Evolutionary conservation across 768 basidiomycete species (phyloP).

Genomic region (Pisolithus sp.): DNA sequence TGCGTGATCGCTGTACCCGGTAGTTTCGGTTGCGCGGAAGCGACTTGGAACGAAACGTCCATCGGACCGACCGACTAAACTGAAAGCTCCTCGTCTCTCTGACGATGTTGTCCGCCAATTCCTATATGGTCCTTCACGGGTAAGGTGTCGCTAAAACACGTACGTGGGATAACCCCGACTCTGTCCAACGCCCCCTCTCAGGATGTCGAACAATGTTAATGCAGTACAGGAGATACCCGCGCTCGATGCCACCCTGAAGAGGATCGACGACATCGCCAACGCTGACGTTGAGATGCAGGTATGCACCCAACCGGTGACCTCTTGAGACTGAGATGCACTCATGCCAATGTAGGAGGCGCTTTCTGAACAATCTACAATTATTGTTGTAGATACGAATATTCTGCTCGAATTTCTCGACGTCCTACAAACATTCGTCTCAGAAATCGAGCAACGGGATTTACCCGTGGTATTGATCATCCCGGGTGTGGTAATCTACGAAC

Average conservation of each 20-base stretch:
- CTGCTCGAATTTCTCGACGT: conserved; percentile 61
- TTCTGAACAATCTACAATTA: conserved; percentile 36
- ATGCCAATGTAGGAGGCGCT: conserved; percentile 32
- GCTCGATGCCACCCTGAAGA: conserved; percentile 38
- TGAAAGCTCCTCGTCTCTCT: too few species aligned
- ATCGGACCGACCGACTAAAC: too few species aligned
- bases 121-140: too few species aligned
- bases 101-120: too few species aligned
- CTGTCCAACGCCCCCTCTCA: not conserved
- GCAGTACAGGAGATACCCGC: conserved; percentile 8
- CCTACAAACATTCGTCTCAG: conserved; percentile 57
- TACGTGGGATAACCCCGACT: conserved; percentile 1
- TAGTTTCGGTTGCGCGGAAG: too few species aligned
- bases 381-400: conserved; percentile 79
- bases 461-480: conserved; percentile 65
- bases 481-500: conserved; percentile 67
- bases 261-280: conserved; percentile 51
- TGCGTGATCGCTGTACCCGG: too few species aligned
- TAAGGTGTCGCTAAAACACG: conserved; percentile 2
- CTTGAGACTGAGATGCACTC: not conserved
- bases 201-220: not conserved
- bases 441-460: conserved; percentile 44
- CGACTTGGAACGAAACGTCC: too few species aligned
- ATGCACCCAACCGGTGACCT: conserved; percentile 12
- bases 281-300: conserved; percentile 75